Evolutionary conservation across 345 rosid genomes (phyloP), one percentile per base, ranked within the genome.

Genomic region (Anacardium occidentale): DNA sequence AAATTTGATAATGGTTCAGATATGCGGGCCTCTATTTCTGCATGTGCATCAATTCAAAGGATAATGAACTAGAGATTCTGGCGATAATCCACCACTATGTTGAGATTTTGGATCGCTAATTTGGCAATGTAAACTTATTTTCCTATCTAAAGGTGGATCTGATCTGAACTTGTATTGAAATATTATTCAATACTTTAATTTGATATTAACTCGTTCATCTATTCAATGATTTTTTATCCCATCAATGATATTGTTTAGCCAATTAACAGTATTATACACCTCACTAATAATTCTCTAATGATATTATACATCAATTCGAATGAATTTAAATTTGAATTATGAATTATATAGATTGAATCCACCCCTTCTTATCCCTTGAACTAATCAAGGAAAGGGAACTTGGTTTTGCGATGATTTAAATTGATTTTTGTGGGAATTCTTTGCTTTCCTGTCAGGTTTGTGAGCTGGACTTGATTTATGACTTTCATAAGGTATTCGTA

Each of bases 1-100:
- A 3, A 50, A 22, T 22, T 25, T 66, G 1, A 18, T 66, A 17
- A 51, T 50, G 15, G 20, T 68, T 67, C 84, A 88, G 88, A 62
- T 89, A 89, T 73, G 89, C 93, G 20, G 80, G 88, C 72, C 89
- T 89, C 14, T 86, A 85, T 62, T 86, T 86, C 75, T 83, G 89
- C 78, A 83, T 82, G 90, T 82, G 93, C 81, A 74, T 87, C 51
- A 68, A 89, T 76, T 82, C 74, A 67, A 78, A 81, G 2, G 85
- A 85, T 80, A 89, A 89, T 17, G 87, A 85, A 69, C 72, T 81
- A 12, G 88, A 89, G 83, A 68, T 76, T 71, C 85, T 86, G 2
- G 84, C 81, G 44, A 84, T 87, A 51, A 83, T 85, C 77, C 89
- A 87, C 74, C 87, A 82, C 58, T 87, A 53, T 72, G 87, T 87